A percentile compares a stretch with the other conserved stretches of the same genome.
phyloP scores from a whole-genome alignment of 768 basidiomycete species.

The Gyrodon lividus region DNA sequence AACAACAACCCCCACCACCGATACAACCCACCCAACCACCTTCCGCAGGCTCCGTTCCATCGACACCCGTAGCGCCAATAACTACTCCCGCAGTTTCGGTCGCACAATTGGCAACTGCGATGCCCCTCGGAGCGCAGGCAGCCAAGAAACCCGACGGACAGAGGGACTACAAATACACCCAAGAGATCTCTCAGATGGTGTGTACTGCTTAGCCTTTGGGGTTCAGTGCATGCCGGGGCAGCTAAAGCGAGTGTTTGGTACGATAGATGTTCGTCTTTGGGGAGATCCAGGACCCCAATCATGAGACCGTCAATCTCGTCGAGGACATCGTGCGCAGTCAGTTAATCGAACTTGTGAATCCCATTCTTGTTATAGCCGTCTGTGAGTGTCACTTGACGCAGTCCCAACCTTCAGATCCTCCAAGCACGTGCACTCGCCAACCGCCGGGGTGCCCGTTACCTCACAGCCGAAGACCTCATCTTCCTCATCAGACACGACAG shows the following conservation, averaged over 20 bases:
- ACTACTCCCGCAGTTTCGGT: conserved; percentile 4
- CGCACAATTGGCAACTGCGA: conserved; percentile 6
- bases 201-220: conserved; percentile 3
- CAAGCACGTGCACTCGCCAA: conserved; percentile 85
- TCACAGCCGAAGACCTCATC: conserved; percentile 92
- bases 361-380: neutral
- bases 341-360: conserved; percentile 80
- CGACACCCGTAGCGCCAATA: conserved; percentile 17
- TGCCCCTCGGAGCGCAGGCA: conserved; percentile 10
- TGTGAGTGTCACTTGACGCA: conserved; percentile 4
- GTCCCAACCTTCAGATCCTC: conserved; percentile 56
- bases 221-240: neutral
- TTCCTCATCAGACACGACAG: conserved; percentile 94
- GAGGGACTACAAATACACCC: conserved; percentile 82
- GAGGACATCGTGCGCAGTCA: conserved; percentile 93
- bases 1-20: conserved; percentile 15
- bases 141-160: conserved; percentile 24
- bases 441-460: conserved; percentile 79
- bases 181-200: conserved; percentile 95
- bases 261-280: conserved; percentile 96
- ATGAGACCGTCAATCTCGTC: conserved; percentile 88
- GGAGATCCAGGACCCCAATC: conserved; percentile 86
- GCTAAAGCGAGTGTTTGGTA: neutral
- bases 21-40: conserved; percentile 16
- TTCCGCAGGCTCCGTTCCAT: conserved; percentile 15